These are phyloP conservation scores for Penstemon barbatus DNA, from an alignment of 257 asterid species.

Conservation along the genomic window DNA sequence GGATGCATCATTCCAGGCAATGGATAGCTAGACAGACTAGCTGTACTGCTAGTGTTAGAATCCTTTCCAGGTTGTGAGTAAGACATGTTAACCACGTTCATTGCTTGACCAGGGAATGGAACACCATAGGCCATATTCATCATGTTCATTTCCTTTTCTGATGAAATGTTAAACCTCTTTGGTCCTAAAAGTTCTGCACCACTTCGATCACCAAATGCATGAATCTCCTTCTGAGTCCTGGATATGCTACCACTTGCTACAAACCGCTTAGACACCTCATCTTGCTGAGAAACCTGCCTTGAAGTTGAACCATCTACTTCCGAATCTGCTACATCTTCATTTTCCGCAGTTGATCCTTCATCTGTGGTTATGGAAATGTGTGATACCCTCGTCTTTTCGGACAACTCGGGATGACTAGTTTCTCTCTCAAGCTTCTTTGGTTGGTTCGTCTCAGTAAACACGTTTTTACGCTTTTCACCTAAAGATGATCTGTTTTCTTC, in stretches of 20 bases:
- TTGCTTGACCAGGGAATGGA: constrained; percentile 51
- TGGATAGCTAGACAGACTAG: constrained; percentile 48
- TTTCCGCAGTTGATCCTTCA: constrained; percentile 93
- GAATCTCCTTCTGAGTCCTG: constrained; percentile 55
- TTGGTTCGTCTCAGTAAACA: constrained; percentile 53
- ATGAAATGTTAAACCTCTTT: constrained; percentile 59
- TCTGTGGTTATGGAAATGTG: constrained; percentile 89
- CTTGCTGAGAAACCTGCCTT: constrained; percentile 54
- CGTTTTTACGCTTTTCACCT: constrained; percentile 68
- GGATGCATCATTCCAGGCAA: constrained; percentile 62
- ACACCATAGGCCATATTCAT: constrained; percentile 49
- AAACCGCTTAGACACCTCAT: constrained; percentile 47
- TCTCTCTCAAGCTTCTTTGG: constrained; percentile 68
- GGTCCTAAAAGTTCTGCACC: constrained; percentile 63
- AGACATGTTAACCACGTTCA: constrained; percentile 50
- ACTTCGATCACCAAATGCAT: constrained; percentile 52
- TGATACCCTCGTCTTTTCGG: constrained; percentile 63
- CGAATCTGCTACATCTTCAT: constrained; percentile 96
- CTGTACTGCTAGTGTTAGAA: constrained; percentile 40
- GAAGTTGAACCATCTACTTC: constrained; percentile 83
- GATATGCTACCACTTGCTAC: constrained; percentile 39
- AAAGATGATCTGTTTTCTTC: constrained; percentile 53
- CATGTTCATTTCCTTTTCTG: constrained; percentile 69
- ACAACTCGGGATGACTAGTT: constrained; percentile 41
- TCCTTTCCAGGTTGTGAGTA: constrained; percentile 61